phyloP scores from a whole-genome alignment of 352 stramenopile genomes.

The Aphanomyces euteiches region DNA sequence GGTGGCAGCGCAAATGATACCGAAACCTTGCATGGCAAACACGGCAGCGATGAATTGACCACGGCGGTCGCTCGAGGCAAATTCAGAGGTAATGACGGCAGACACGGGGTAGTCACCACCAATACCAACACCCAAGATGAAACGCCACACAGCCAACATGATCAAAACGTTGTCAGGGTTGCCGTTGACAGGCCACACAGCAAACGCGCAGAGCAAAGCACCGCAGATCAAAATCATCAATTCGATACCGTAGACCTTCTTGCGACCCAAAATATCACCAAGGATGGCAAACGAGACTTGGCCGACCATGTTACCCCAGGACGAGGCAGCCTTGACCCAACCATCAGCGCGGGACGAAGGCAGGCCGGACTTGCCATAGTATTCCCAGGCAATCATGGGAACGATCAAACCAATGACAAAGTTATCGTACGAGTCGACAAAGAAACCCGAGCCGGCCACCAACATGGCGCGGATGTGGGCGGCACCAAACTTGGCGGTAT shows the following conservation, averaged over 20 bases:
- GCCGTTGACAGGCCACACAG: slow-evolving; percentile 43
- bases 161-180: slow-evolving; percentile 47
- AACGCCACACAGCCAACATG: slow-evolving; percentile 47
- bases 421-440: slow-evolving; percentile 58
- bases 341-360: slow-evolving; percentile 33
- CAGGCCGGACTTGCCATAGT: slow-evolving; percentile 44
- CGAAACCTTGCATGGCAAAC: no score
- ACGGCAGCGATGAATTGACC: no score
- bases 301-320: slow-evolving; percentile 43
- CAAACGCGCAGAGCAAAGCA: slow-evolving; percentile 39
- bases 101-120: background rate
- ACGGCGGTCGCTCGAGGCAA: background rate
- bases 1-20: background rate
- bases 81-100: background rate
- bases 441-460: slow-evolving; percentile 49
- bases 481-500: slow-evolving; percentile 51
- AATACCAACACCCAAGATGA: background rate
- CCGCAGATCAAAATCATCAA: slow-evolving; percentile 45
- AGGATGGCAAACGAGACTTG: slow-evolving; percentile 52
- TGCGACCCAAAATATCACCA: slow-evolving; percentile 47
- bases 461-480: slow-evolving; percentile 48
- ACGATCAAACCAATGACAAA: slow-evolving; percentile 49
- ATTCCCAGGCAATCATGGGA: slow-evolving; percentile 51
- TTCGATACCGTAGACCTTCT: slow-evolving; percentile 50
- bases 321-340: slow-evolving; percentile 45